These are phyloP conservation scores for Somion occarium DNA, from an alignment of 1,284 basidiomycete genomes.

Conservation along the genomic window DNA sequence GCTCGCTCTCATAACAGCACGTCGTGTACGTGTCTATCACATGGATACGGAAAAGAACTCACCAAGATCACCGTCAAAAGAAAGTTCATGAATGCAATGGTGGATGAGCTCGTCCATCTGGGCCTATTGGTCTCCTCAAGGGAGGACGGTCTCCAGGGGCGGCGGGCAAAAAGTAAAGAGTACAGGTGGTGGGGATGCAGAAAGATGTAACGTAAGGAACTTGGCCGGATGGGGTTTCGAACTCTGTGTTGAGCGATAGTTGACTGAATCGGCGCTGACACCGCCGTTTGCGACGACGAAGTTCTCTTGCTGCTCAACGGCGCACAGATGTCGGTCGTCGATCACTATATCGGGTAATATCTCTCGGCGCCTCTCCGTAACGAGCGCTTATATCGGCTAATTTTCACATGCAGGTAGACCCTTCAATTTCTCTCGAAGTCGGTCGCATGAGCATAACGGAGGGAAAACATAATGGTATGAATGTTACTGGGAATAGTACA, in stretches of 20 bases:
- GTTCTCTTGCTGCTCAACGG: not conserved
- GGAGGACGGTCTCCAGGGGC: not conserved
- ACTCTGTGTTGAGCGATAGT: not conserved
- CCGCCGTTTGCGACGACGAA: not conserved
- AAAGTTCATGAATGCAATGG: conserved; percentile 70
- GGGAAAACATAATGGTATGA: conserved; percentile 3
- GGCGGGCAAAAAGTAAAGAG: too few relatives aligned
- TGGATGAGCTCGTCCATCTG: conserved; percentile 72
- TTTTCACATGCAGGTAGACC: not conserved
- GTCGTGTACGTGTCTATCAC: not conserved
- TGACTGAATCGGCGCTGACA: not conserved
- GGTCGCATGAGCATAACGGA: not conserved
- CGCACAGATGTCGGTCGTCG: not conserved
- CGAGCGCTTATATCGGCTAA: not conserved
- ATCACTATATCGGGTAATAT: not conserved
- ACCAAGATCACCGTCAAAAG: conserved; percentile 83
- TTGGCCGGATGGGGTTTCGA: not conserved
- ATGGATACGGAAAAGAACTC: conserved; percentile 25
- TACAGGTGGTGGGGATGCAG: not conserved
- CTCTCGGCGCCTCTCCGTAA: not conserved
- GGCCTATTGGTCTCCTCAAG: not conserved
- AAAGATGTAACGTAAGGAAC: not conserved
- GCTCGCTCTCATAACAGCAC: conserved; percentile 8
- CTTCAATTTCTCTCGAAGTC: too few relatives aligned
- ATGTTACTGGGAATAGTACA: conserved; percentile 8